Conservation (phyloP, 2,329 filamentous ascomycete species). For the Claviceps cyperi region DNA sequence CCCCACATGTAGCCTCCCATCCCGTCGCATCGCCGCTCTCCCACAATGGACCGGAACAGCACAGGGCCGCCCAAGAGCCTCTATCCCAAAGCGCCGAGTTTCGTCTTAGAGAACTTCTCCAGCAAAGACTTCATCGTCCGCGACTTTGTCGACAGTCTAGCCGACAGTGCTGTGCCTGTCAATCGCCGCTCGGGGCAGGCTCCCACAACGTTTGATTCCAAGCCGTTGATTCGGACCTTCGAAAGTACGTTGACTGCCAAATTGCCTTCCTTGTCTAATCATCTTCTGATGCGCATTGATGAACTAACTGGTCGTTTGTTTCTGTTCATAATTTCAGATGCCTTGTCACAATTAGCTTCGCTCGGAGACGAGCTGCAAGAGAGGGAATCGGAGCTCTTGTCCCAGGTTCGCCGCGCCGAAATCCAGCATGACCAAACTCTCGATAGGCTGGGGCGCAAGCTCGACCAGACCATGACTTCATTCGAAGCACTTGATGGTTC, state of each 20-base stretch:
- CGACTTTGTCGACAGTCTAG: slow-evolving; percentile 89
- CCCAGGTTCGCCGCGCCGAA: slow-evolving; percentile 81
- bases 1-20: slow-evolving; percentile 19
- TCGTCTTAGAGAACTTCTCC: slow-evolving; percentile 78
- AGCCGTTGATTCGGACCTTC: slow-evolving; percentile 90
- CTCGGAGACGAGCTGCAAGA: slow-evolving; percentile 76
- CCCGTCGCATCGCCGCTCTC: slow-evolving; percentile 8
- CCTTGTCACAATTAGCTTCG: slow-evolving; percentile 51
- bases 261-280: neutral
- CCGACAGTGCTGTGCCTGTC: slow-evolving; percentile 66
- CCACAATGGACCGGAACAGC: slow-evolving; percentile 28
- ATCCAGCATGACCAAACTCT: slow-evolving; percentile 84
- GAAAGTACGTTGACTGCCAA: slow-evolving; percentile 42
- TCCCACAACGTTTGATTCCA: slow-evolving; percentile 69
- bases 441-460: slow-evolving; percentile 71
- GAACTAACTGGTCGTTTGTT: neutral
- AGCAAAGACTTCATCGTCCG: slow-evolving; percentile 93
- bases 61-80: slow-evolving; percentile 43
- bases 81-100: slow-evolving; percentile 66
- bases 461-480: slow-evolving; percentile 81
- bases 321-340: slow-evolving; percentile 27
- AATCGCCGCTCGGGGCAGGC: slow-evolving; percentile 62
- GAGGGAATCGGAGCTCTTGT: slow-evolving; percentile 80
- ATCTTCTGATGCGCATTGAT: neutral
- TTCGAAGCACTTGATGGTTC: slow-evolving; percentile 84